These are phyloP conservation scores for Geotrichum ghanense DNA, from an alignment of 805 yeast species.

Conservation along the genomic window DNA sequence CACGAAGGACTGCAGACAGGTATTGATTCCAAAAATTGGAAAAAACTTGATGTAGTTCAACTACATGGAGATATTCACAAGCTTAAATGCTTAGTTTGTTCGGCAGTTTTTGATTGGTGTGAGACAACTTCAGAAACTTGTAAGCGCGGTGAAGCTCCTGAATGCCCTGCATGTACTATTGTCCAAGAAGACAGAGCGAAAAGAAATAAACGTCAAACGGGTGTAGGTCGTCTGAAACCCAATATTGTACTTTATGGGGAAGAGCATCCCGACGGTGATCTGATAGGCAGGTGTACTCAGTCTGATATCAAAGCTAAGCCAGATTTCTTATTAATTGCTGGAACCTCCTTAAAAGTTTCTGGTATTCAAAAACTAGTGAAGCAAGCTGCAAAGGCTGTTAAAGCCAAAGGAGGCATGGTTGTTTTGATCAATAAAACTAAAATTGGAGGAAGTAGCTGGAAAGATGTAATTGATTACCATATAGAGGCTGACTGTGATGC, in stretches of 20 bases:
- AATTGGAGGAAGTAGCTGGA: slow-evolving; percentile 55
- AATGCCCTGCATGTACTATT: slow-evolving; percentile 58
- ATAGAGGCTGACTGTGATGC: slow-evolving; percentile 70
- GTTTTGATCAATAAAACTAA: slow-evolving; percentile 64
- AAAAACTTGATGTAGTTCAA: slow-evolving; percentile 66
- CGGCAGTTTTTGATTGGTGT: slow-evolving; percentile 49
- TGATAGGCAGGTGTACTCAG: slow-evolving; percentile 57
- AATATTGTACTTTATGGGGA: slow-evolving; percentile 90
- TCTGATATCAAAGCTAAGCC: slow-evolving; percentile 54
- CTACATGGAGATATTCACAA: slow-evolving; percentile 80
- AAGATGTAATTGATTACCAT: slow-evolving; percentile 64
- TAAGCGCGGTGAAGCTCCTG: slow-evolving; percentile 58
- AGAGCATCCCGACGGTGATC: slow-evolving; percentile 78
- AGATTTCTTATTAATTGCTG: slow-evolving; percentile 75
- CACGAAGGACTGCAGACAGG: slow-evolving; percentile 53
- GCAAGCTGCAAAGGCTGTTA: slow-evolving; percentile 55
- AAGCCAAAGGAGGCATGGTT: slow-evolving; percentile 69
- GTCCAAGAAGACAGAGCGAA: slow-evolving; percentile 43
- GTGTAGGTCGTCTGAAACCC: slow-evolving; percentile 75
- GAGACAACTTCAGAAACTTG: slow-evolving; percentile 36
- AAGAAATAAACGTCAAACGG: slow-evolving; percentile 64
- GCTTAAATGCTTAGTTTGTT: slow-evolving; percentile 68
- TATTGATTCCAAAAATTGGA: slow-evolving; percentile 37
- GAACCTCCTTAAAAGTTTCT: slow-evolving; percentile 83
- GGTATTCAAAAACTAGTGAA: slow-evolving; percentile 78